phyloP scores from a whole-genome alignment of 163 green algal genomes.

The Prototheca stagnorum region DNA sequence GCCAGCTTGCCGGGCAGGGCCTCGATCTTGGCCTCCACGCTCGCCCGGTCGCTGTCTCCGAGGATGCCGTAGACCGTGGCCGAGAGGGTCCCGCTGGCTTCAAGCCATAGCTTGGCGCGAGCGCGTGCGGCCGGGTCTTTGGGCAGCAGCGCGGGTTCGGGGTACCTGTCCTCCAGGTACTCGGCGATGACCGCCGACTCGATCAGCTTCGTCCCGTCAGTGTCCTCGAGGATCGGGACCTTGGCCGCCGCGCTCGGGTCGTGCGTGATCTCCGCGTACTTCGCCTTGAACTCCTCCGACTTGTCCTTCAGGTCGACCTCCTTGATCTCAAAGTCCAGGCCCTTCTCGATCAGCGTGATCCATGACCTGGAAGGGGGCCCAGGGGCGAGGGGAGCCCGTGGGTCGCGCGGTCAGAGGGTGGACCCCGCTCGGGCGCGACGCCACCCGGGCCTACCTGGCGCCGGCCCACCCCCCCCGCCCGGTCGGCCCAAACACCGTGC shows the following conservation, averaged over 20 bases:
- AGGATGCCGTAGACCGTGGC: no score
- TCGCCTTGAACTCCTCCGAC: slow-evolving; percentile 6
- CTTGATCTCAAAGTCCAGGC: slow-evolving; percentile 6
- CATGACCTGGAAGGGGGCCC: neutral
- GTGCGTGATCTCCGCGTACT: slow-evolving; percentile 1
- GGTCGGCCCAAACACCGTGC: no score
- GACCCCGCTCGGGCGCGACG: no score
- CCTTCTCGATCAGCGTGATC: slow-evolving; percentile 11
- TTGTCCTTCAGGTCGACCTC: slow-evolving; percentile 13
- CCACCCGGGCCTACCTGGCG: no score
- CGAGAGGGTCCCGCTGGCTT: no score
- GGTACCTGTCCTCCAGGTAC: slow-evolving; percentile 5
- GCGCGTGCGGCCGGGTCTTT: neutral
- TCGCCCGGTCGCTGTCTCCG: no score
- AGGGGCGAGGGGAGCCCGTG: no score
- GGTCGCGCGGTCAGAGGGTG: no score
- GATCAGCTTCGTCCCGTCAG: slow-evolving; percentile 4
- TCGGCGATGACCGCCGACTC: slow-evolving; percentile 3
- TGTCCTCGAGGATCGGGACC: slow-evolving; percentile 11
- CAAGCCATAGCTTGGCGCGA: neutral
- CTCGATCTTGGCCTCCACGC: no score
- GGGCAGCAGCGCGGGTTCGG: neutral
- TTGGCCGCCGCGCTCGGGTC: slow-evolving; percentile 5
- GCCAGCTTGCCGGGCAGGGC: no score
- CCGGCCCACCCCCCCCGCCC: no score